A percentile compares a stretch with the other conserved stretches of the same genome.
These are phyloP conservation scores for Coemansia sp. DNA, from an alignment of 192 early-diverging fungal species.

Conservation along the genomic window DNA sequence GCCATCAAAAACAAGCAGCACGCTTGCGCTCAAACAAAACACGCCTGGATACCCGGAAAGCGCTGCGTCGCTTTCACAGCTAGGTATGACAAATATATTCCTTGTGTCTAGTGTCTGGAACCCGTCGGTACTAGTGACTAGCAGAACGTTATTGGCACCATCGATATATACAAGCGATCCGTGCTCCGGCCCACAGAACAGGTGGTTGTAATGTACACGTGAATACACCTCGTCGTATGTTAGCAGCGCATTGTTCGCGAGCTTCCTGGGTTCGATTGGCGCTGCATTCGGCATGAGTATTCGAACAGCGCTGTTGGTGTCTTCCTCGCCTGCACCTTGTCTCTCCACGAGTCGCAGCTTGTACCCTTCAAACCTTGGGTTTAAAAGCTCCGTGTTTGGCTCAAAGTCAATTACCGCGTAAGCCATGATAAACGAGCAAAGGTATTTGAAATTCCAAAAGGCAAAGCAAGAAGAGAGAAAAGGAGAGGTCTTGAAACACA, in stretches of 20 bases:
- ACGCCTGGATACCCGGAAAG: slow-evolving; percentile 34
- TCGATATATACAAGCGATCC: slow-evolving; percentile 35
- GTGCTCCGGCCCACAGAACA: slow-evolving; percentile 54
- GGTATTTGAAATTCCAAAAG: background rate
- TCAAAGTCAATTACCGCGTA: slow-evolving; percentile 35
- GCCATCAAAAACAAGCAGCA: slow-evolving; percentile 43
- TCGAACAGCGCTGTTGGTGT: slow-evolving; percentile 24
- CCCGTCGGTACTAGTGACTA: slow-evolving; percentile 12
- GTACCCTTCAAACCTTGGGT: slow-evolving; percentile 72
- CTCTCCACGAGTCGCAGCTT: slow-evolving; percentile 60
- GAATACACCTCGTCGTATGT: slow-evolving; percentile 65
- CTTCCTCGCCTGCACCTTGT: background rate
- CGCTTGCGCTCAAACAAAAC: slow-evolving; percentile 9
- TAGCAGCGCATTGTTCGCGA: slow-evolving; percentile 53
- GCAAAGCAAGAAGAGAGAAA: background rate
- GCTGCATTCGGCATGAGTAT: background rate
- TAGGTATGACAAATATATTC: slow-evolving; percentile 33
- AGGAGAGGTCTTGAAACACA: too few species aligned
- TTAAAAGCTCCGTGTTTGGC: slow-evolving; percentile 53
- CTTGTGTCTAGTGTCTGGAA: background rate
- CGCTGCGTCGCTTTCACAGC: slow-evolving; percentile 9
- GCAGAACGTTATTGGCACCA: slow-evolving; percentile 3
- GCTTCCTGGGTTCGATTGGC: slow-evolving; percentile 31
- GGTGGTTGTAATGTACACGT: slow-evolving; percentile 67
- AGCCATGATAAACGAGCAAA: slow-evolving; percentile 11